Base-by-base conservation (phyloP, 768 basidiomycete species). In the Saitozyma podzolica region DNA sequence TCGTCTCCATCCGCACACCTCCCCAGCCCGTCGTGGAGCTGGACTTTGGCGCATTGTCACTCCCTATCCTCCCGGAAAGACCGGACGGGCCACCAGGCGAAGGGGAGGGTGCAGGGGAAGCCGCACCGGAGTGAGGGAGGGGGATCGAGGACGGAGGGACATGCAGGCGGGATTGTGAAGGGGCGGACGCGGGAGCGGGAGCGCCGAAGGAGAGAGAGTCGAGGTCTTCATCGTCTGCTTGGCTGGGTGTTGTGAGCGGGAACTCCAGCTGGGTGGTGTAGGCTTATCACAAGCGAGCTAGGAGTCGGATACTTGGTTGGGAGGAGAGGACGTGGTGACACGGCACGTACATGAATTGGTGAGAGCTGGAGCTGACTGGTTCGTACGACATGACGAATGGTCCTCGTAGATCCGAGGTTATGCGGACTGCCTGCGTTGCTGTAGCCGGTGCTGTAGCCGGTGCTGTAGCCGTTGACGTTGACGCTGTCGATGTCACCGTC, bases 1-100 rank as follows among this genome's bases (percentile, higher is more conserved):
- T 86, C 54, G 90, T 91, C 81, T 98, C 94, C 2, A 92, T 87
- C 69, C 85, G 86, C 53, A 96, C 84, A 19, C 92, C 92, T n/a
- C 91, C 92, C 64, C 67, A 73, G 14, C 59, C 62, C 53, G 65
- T 75, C 29, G 66, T 67, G 11, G 66, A 57, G 3, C 56, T 61
- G 3, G 69, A 47, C 11, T 62, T 64, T 2, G 63, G 56, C 16
- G 41, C 50, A 29, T 49, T 48, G 2, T 51, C 51, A 8, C 63
- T 65, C 8, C 77, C 77, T 56, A 78, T 78, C 56, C 67, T 58
- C 14, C 77, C 77, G 2, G 68, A 70, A 3, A 72, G 50, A 0
- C 59, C 65, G 10, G 63, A 56, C 1, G 63, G 63, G 49, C 62
- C 59, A 29, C 29, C 29, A 5, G 29, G 29, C 11, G 61, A 57